Evolutionary conservation across 2,329 filamentous ascomycete species (phyloP), one percentile per base, ranked within the genome.

Genomic region (Fusarium coicis): DNA sequence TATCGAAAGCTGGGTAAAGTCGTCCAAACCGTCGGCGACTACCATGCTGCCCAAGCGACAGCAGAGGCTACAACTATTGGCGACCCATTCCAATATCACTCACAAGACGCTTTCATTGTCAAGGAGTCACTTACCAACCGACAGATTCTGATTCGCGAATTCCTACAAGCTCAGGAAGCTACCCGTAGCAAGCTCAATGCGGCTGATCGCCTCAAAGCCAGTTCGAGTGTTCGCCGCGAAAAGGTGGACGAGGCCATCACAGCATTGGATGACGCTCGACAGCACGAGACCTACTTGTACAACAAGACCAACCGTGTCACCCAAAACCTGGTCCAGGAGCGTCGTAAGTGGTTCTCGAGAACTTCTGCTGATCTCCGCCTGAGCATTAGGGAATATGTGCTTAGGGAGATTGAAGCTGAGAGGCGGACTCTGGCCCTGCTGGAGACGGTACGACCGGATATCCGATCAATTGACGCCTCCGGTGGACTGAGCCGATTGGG

Each of bases 161-260:
- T 98, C 67, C 85, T 97, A 32, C 94, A 98, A 82, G 95, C 96
- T 2, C 95, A 98, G 81, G 93, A 97, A 80, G 87, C 87, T 28
- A 95, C 95, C 3, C 91, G 93, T 71, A 93, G 90, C 82, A 96
- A 95, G 81, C 89, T 96, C 43, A 91, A 92, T 72, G 94, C 95
- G 2, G 95, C 95, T 3, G 95, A 98, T 81, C 91, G 96, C 49
- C 88, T 99, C 68, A 97, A 97, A 80, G 91, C 92, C 23, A 94
- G 91, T 81, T 93, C 93, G 21, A 96, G 91, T 65, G 95, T 99
- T 40, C 93, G 94, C 70, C 89, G 93, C 40, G 96, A 99, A 80
- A 99, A 98, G 84, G 96, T 98, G 34, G 96, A 99, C 80, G 96
- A 99, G 83, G 96, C 96, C n/a, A 97, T 99, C 78, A 88, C 91